Evolutionary conservation across 176 grass and related monocot genomes (phyloP).

Genomic region (Aegilops umbellulata): DNA sequence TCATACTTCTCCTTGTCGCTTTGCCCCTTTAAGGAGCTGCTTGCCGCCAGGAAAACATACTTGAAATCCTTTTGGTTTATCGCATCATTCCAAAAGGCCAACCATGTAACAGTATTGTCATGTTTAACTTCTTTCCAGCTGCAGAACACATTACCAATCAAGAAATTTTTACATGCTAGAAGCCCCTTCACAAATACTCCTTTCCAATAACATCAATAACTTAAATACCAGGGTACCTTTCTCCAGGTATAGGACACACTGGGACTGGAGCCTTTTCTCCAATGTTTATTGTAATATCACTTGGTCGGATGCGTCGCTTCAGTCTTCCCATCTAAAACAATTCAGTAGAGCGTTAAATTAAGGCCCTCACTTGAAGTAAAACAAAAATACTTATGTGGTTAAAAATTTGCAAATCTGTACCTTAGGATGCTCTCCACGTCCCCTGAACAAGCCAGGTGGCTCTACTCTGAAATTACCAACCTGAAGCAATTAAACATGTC

Average conservation of each 20-base stretch:
- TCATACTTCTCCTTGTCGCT: slow-evolving; percentile 99
- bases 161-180: neutral
- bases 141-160: slow-evolving; percentile 31
- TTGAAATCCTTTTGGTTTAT: slow-evolving; percentile 90
- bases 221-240: slow-evolving; percentile 52
- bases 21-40: slow-evolving; percentile 80
- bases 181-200: neutral
- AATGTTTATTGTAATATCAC: slow-evolving; percentile 96
- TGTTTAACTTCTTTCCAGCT: slow-evolving; percentile 93
- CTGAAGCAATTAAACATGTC: slow-evolving; percentile 46
- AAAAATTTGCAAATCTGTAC: slow-evolving; percentile 20
- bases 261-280: slow-evolving; percentile 54
- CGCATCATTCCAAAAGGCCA: slow-evolving; percentile 90
- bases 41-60: slow-evolving; percentile 95
- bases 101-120: slow-evolving; percentile 95
- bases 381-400: neutral
- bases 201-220: neutral
- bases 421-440: slow-evolving; percentile 97
- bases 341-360: neutral
- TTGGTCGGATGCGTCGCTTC: slow-evolving; percentile 71
- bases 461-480: slow-evolving; percentile 98
- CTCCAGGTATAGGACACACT: slow-evolving; percentile 79
- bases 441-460: slow-evolving; percentile 89
- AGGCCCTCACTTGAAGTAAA: neutral
- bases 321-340: slow-evolving; percentile 84